phyloP scores from a whole-genome alignment of 441 rosid species.

The Bocquillonia castaneifolia region DNA sequence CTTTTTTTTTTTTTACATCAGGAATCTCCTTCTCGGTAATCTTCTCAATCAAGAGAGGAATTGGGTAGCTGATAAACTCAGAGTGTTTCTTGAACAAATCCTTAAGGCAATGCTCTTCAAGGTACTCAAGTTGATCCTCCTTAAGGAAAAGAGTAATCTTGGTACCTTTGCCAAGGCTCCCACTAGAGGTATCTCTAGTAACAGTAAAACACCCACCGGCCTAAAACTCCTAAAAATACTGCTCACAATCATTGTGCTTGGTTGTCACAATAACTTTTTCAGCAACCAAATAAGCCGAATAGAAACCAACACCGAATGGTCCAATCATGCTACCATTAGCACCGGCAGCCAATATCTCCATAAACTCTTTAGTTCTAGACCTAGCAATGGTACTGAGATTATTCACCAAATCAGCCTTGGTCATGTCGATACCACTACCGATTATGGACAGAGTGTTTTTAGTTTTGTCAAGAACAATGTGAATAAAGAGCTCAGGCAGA shows the following conservation, averaged over 20 bases:
- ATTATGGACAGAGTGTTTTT: slow-evolving; percentile 63
- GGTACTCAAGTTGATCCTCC: slow-evolving; percentile 84
- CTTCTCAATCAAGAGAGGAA: slow-evolving; percentile 81
- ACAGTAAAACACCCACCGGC: slow-evolving; percentile 95
- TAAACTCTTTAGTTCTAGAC: slow-evolving; percentile 94
- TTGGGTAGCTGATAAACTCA: slow-evolving; percentile 88
- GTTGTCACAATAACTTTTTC: slow-evolving; percentile 73
- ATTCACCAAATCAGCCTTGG: slow-evolving; percentile 90
- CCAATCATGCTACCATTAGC: slow-evolving; percentile 98
- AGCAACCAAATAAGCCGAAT: slow-evolving; percentile 84
- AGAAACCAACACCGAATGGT: slow-evolving; percentile 91
- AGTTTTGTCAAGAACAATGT: slow-evolving; percentile 63
- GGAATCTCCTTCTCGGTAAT: slow-evolving; percentile 87
- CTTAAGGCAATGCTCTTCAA: slow-evolving; percentile 85
- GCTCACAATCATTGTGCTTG: slow-evolving; percentile 83
- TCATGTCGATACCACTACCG: slow-evolving; percentile 85
- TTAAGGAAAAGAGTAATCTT: slow-evolving; percentile 76
- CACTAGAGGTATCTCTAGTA: slow-evolving; percentile 68
- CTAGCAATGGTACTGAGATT: slow-evolving; percentile 93
- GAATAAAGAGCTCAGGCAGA: slow-evolving; percentile 75
- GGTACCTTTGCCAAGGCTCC: slow-evolving; percentile 81
- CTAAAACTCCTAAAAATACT: slow-evolving; percentile 87
- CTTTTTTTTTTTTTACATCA: slow-evolving; percentile 66
- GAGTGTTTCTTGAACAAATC: slow-evolving; percentile 90
- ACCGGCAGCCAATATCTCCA: slow-evolving; percentile 93